Conservation (phyloP, 1,139 yeast species). For the Wickerhamomyces sp. region DNA sequence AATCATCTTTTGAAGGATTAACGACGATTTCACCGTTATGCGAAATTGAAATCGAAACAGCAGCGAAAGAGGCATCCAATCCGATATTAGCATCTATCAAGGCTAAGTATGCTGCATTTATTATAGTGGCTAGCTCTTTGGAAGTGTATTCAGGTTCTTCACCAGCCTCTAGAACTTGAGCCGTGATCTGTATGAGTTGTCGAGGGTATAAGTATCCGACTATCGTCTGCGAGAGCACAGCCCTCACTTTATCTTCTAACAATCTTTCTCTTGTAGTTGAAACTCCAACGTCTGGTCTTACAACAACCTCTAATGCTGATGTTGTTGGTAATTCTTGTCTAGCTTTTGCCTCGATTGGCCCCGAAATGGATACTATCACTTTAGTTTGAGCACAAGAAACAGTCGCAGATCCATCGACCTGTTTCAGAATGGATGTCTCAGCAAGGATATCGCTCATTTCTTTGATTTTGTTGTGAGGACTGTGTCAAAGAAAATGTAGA, state of each 20-base stretch:
- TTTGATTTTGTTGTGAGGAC: too few relatives aligned
- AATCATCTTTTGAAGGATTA: conserved; percentile 39
- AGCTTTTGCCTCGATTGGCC: conserved; percentile 83
- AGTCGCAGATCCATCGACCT: conserved; percentile 80
- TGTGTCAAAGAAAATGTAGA: too few relatives aligned
- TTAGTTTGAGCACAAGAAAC: conserved; percentile 47
- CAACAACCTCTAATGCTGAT: conserved; percentile 74
- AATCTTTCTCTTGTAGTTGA: conserved; percentile 73
- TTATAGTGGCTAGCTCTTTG: conserved; percentile 63
- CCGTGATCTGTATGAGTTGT: conserved; percentile 77
- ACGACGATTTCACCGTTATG: conserved; percentile 32
- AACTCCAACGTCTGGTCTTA: conserved; percentile 75
- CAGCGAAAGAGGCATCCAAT: conserved; percentile 54
- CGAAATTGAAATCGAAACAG: conserved; percentile 43
- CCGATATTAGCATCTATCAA: conserved; percentile 78
- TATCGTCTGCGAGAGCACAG: conserved; percentile 58
- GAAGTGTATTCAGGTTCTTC: conserved; percentile 36
- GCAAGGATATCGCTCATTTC: conserved; percentile 10
- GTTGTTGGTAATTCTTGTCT: conserved; percentile 83
- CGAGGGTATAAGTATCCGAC: conserved; percentile 73
- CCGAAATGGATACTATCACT: conserved; percentile 74
- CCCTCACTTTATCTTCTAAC: conserved; percentile 65
- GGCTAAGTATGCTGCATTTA: conserved; percentile 72
- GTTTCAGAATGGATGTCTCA: conserved; percentile 34
- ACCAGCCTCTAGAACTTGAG: conserved; percentile 72